These are phyloP conservation scores for Clitopilus passeckerianus DNA, from an alignment of 768 basidiomycete species.

Conservation along the genomic window DNA sequence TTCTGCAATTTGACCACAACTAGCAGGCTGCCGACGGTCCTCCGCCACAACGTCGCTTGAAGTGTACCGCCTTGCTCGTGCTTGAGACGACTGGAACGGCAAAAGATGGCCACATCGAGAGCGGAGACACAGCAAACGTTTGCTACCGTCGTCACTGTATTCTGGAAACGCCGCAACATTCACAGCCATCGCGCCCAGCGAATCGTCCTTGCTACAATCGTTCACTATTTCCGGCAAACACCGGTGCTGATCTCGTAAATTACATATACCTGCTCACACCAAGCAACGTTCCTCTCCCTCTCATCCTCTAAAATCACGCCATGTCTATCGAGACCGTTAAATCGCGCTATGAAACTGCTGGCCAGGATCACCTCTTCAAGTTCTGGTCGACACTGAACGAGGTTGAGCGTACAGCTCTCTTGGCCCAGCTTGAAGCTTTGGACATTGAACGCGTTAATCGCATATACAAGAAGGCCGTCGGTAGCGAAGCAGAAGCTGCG, in stretches of 20 bases:
- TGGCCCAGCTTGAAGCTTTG: conserved; percentile 70
- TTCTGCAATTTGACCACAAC: background rate
- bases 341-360: conserved; percentile 68
- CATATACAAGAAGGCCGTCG: conserved; percentile 74
- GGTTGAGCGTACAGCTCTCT: conserved; percentile 57
- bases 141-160: background rate
- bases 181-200: background rate
- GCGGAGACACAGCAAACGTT: background rate
- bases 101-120: background rate
- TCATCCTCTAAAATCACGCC: conserved; percentile 16
- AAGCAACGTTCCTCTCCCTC: conserved; percentile 3
- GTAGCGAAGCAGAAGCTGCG: conserved; percentile 50
- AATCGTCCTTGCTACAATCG: background rate
- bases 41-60: background rate
- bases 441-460: conserved; percentile 91
- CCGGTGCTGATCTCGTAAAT: conserved; percentile 7
- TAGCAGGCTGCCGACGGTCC: background rate
- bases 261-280: conserved; percentile 2
- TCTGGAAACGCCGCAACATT: background rate
- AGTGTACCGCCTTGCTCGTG: background rate
- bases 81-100: background rate
- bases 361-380: conserved; percentile 84
- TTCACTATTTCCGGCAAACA: conserved; percentile 11
- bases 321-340: conserved; percentile 59
- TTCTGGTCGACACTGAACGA: conserved; percentile 77